Evolutionary conservation across 257 asterid genomes (phyloP), one percentile per base, ranked within the genome.

Genomic region (Petrea volubilis): DNA sequence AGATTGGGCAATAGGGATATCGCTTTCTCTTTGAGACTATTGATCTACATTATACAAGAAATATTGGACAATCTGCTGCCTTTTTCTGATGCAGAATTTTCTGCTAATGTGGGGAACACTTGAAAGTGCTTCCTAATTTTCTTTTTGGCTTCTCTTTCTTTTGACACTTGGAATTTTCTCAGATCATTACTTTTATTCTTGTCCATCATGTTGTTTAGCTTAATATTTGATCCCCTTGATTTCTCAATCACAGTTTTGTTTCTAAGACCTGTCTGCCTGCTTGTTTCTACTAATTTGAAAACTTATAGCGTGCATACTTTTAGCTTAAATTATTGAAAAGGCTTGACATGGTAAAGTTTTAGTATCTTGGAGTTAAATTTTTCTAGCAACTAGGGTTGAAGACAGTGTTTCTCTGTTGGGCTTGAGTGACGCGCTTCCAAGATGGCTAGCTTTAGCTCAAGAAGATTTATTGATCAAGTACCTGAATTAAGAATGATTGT

Each of bases 321-420:
- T 12, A 24, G 29, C 53, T 62, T 21, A 63, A 62, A 68, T 24
- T n/a, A 24, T 25, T 64, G 41, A 28, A 40, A 51, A 60, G 17
- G 60, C 24, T 57, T 70, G 50, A 50, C 31, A 53, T 50, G n/a
- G 60, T 49, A 20, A 40, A 47, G 38, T 58, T 52, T 71, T 38
- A 23, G 40, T 11, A 33, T 24, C 28, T 25, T 36, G 68, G 6
- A 15, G 14, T 47, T 21, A 24, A 49, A n/a, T 57, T 55, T 44
- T 36, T 56, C 29, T 55, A 25, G 57, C 63, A 52, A 21, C 46
- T 41, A 1, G 66, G 25, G 62, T 69, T 33, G 43, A 18, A 24
- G 18, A 25, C 29, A 9, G 20, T 29, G 12, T 18, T 65, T 43
- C 23, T 58, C 38, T 73, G 9, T 41, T 71, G 36, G 34, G 15